Evolutionary conservation across 139 green algal genomes (phyloP).

Genomic region (Gonium pectorale): DNA sequence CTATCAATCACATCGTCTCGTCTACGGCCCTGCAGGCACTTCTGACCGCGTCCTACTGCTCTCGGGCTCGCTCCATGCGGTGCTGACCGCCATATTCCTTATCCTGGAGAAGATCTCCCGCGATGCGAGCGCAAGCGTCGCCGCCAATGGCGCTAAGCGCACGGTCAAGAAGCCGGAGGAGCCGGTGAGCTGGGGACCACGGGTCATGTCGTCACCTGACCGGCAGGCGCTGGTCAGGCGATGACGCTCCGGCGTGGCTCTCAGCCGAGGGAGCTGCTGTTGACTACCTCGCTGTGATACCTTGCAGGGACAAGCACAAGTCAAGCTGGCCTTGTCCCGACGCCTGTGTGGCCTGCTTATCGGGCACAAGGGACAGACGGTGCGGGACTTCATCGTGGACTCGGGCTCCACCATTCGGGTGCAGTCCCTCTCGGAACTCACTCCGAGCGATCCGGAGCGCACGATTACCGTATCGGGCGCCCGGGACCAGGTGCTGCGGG

Average conservation of each 20-base stretch:
- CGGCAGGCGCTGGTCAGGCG: too few relatives aligned
- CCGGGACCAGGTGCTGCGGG: slow-evolving; percentile 68
- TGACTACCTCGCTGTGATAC: too few relatives aligned
- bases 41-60: slow-evolving; percentile 92
- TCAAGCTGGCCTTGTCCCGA: slow-evolving; percentile 75
- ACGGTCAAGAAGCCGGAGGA: slow-evolving; percentile 38
- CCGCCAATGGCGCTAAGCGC: slow-evolving; percentile 26
- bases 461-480: slow-evolving; percentile 65
- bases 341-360: slow-evolving; percentile 77
- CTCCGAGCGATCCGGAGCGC: slow-evolving; percentile 69
- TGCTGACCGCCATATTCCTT: slow-evolving; percentile 76
- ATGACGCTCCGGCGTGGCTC: too few relatives aligned
- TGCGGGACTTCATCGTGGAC: slow-evolving; percentile 77
- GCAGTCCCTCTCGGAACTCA: slow-evolving; percentile 71
- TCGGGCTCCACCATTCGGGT: slow-evolving; percentile 72
- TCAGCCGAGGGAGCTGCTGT: too few relatives aligned
- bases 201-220: too few relatives aligned
- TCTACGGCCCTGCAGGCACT: slow-evolving; percentile 86
- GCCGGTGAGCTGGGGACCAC: slow-evolving; percentile 15
- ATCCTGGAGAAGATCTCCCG: slow-evolving; percentile 75
- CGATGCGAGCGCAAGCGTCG: slow-evolving; percentile 17
- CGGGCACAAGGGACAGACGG: slow-evolving; percentile 73
- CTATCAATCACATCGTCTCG: too few relatives aligned
- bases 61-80: slow-evolving; percentile 69
- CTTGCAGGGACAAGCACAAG: slow-evolving; percentile 54